Evolutionary conservation across 1,139 yeast species (phyloP).

Genomic region (Suhomyces maxii): DNA sequence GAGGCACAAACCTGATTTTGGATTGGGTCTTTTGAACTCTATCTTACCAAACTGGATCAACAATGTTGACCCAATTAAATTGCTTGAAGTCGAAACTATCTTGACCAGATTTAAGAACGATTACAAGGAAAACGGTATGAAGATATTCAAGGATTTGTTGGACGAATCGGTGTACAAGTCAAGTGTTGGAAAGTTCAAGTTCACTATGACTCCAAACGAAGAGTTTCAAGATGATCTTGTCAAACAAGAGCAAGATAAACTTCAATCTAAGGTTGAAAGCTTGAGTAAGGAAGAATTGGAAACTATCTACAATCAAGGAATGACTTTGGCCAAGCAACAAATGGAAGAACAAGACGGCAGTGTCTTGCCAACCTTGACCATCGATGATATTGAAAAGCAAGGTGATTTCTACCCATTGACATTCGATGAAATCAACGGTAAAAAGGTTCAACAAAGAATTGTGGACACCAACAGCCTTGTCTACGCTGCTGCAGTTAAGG

Average conservation of each 20-base stretch:
- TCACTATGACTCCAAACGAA: conserved; percentile 72
- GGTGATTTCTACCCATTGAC: conserved; percentile 44
- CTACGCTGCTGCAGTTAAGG: conserved; percentile 62
- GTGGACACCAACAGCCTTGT: conserved; percentile 76
- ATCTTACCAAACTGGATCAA: conserved; percentile 85
- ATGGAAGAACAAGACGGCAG: conserved; percentile 69
- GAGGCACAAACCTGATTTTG: conserved; percentile 89
- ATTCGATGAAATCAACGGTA: conserved; percentile 32
- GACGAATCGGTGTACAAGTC: conserved; percentile 49
- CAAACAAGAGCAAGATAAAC: conserved; percentile 56
- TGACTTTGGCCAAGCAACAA: conserved; percentile 61
- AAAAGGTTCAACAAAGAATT: conserved; percentile 44
- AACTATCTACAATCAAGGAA: conserved; percentile 60
- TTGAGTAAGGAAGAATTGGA: conserved; percentile 59
- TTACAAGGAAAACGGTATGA: conserved; percentile 52
- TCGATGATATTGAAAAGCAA: conserved; percentile 66
- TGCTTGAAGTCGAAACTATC: conserved; percentile 64
- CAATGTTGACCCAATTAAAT: conserved; percentile 66
- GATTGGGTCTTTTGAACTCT: conserved; percentile 72
- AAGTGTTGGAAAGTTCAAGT: conserved; percentile 59
- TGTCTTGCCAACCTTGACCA: conserved; percentile 73
- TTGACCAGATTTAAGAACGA: conserved; percentile 62
- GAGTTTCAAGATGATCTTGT: conserved; percentile 49
- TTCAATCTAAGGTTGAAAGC: conserved; percentile 41
- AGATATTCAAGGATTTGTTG: conserved; percentile 59